A percentile compares a stretch with the other conserved stretches of the same genome.
These are phyloP conservation scores for Aspergillus jensenii DNA, from an alignment of 2,329 filamentous ascomycete genomes.

Conservation along the genomic window DNA sequence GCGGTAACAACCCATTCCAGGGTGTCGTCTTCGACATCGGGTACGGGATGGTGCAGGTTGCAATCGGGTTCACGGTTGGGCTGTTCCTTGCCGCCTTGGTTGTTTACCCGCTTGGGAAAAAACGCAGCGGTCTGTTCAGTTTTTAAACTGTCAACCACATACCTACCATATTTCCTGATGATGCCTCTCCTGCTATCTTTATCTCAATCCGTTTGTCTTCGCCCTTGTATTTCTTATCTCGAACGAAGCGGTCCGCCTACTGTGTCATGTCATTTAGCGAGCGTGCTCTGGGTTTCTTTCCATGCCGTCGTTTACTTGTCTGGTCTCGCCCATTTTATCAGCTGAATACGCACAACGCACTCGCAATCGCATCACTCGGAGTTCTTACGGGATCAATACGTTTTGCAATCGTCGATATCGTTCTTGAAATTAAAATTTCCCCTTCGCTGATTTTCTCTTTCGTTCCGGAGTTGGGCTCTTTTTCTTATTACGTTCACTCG, in stretches of 20 bases:
- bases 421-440: neutral
- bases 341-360: neutral
- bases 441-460: neutral
- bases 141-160: constrained; percentile 29
- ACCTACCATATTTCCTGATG: neutral
- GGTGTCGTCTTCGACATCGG: constrained; percentile 46
- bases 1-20: constrained; percentile 9
- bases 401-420: neutral
- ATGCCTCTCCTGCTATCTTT: neutral
- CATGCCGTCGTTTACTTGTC: neutral
- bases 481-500: too few species aligned
- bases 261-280: neutral
- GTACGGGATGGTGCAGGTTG: constrained; percentile 51
- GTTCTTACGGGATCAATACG: neutral
- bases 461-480: neutral
- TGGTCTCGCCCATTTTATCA: neutral
- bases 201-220: neutral
- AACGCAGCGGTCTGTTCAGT: constrained; percentile 50
- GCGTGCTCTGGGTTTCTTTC: neutral
- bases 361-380: neutral
- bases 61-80: constrained; percentile 51
- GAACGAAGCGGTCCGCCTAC: neutral
- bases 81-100: constrained; percentile 50
- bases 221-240: neutral
- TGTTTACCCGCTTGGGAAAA: constrained; percentile 50